Evolutionary conservation across 1,284 basidiomycete species (phyloP).

Genomic region (Sanghuangporus weigelae): DNA sequence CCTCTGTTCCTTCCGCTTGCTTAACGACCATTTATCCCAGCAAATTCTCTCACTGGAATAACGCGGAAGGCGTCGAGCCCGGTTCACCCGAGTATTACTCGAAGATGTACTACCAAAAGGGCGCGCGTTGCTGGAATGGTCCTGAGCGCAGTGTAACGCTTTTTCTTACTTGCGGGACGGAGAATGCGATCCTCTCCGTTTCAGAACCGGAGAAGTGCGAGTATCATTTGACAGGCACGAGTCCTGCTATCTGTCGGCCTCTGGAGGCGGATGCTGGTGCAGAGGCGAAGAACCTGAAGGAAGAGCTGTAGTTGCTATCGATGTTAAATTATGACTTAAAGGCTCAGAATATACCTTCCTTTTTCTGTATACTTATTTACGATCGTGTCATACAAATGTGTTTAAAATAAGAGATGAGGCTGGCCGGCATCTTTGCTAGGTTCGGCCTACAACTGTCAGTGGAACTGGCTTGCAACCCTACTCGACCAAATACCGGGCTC

Average conservation of each 20-base stretch:
- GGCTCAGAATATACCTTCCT: neutral
- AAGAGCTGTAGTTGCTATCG: constrained; percentile 44
- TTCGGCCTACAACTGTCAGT: neutral
- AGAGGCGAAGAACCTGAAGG: constrained; percentile 31
- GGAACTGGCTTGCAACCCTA: neutral
- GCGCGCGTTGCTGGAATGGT: constrained; percentile 96
- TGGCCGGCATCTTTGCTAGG: neutral
- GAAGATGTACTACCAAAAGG: constrained; percentile 78
- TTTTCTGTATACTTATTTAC: neutral
- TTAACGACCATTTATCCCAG: constrained; percentile 34
- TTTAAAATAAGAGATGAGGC: neutral
- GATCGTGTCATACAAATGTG: neutral
- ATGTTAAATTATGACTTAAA: neutral
- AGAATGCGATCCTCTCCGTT: constrained; percentile 80
- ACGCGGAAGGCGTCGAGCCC: constrained; percentile 42
- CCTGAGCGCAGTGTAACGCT: constrained; percentile 83
- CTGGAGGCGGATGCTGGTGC: constrained; percentile 33
- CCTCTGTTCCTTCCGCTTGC: neutral
- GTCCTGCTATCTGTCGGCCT: constrained; percentile 86
- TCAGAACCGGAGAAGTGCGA: constrained; percentile 96
- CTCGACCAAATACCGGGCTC: neutral
- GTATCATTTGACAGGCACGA: constrained; percentile 84
- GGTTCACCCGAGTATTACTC: constrained; percentile 74
- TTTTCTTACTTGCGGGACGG: constrained; percentile 77
- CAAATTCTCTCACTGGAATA: constrained; percentile 75